phyloP scores from a whole-genome alignment of 2,329 filamentous ascomycete genomes.

The Calonectria naviculata region DNA sequence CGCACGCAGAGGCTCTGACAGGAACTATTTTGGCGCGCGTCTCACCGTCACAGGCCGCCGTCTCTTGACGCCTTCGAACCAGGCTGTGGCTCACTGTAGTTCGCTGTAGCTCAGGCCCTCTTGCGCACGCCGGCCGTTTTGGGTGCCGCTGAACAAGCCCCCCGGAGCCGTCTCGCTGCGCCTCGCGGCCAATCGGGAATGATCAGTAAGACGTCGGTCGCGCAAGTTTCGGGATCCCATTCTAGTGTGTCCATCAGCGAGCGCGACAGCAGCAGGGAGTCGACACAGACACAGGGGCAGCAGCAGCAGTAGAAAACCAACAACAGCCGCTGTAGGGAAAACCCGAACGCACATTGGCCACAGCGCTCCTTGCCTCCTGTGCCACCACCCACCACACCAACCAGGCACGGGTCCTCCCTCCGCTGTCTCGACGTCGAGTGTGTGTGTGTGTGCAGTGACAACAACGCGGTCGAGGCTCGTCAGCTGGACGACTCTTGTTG shows the following conservation, averaged over 20 bases:
- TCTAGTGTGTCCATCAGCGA: slow-evolving; percentile 27
- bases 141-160: slow-evolving; percentile 17
- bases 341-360: not conserved
- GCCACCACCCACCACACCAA: slow-evolving; percentile 28
- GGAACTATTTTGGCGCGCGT: slow-evolving; percentile 20
- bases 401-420: slow-evolving; percentile 7
- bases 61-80: slow-evolving; percentile 8
- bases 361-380: slow-evolving; percentile 1
- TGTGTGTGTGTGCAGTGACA: slow-evolving; percentile 26
- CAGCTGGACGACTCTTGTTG: slow-evolving; percentile 3
- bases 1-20: not conserved
- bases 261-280: slow-evolving; percentile 24
- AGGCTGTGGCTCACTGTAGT: not conserved
- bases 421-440: slow-evolving; percentile 25
- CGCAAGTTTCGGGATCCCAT: slow-evolving; percentile 35
- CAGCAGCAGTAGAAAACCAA: not conserved
- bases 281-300: slow-evolving; percentile 20
- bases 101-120: not conserved
- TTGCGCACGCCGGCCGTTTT: slow-evolving; percentile 23
- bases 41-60: slow-evolving; percentile 14
- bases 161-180: not conserved
- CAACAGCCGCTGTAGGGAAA: no score
- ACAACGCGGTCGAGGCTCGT: slow-evolving; percentile 29
- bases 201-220: slow-evolving; percentile 37
- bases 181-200: slow-evolving; percentile 35